A percentile compares a stretch with the other conserved stretches of the same genome.
Evolutionary conservation across 169 alveolate genomes (phyloP).

Genomic region (Plasmodium gaboni): DNA sequence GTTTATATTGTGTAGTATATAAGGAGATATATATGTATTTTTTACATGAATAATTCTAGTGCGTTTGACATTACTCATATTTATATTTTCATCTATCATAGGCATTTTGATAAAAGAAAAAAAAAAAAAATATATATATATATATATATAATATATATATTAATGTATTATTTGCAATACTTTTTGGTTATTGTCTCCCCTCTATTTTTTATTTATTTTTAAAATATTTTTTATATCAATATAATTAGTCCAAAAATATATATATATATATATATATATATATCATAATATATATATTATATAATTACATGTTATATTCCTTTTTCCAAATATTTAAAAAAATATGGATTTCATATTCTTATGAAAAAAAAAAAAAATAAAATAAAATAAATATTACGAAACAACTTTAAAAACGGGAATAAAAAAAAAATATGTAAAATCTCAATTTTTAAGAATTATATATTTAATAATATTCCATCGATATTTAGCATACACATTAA

Average conservation of each 20-base stretch:
- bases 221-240: too few species aligned
- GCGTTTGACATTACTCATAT: neutral
- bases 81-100: neutral
- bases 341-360: neutral
- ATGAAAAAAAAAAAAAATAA: conserved; percentile 1
- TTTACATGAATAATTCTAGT: conserved; percentile 58
- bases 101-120: too few species aligned
- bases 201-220: neutral
- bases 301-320: too few species aligned
- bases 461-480: neutral
- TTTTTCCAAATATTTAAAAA: neutral
- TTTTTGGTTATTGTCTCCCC: neutral
- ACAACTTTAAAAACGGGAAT: neutral
- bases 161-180: too few species aligned
- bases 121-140: too few species aligned
- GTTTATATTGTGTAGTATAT: conserved; percentile 44
- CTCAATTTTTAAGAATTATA: conserved; percentile 2
- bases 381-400: neutral
- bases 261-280: too few species aligned
- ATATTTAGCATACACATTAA: neutral
- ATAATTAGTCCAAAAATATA: too few species aligned
- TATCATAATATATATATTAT: too few species aligned
- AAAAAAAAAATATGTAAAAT: neutral
- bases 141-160: too few species aligned
- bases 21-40: conserved; percentile 72